Conservation (phyloP, 1,284 basidiomycete genomes). For the Pseudomicrostroma phylloplanum region DNA sequence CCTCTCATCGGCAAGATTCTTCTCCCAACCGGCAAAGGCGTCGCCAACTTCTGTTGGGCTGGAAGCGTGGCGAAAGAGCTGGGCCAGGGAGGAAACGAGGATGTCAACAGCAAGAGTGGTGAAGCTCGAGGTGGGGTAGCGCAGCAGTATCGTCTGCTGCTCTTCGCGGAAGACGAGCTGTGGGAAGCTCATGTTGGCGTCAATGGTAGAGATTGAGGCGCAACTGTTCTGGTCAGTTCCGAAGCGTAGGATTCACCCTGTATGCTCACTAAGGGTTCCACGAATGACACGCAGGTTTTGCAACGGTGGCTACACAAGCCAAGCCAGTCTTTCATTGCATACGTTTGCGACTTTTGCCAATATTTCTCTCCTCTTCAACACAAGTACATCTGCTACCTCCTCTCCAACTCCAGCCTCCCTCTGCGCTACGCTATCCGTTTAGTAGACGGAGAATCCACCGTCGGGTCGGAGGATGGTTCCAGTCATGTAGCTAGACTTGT, state of each 20-base stretch:
- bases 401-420: too few relatives aligned
- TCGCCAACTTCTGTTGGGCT: conserved; percentile 35
- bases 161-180: conserved; percentile 33
- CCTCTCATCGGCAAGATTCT: conserved; percentile 23
- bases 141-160: conserved; percentile 17
- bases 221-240: too few relatives aligned
- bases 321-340: too few relatives aligned
- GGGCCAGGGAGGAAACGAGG: not conserved
- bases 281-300: too few relatives aligned
- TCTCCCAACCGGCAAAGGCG: conserved; percentile 16
- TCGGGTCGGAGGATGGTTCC: conserved; percentile 31
- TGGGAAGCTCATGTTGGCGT: conserved; percentile 20
- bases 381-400: too few relatives aligned
- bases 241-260: too few relatives aligned
- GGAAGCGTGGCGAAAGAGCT: conserved; percentile 13
- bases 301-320: too few relatives aligned
- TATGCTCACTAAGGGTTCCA: too few relatives aligned
- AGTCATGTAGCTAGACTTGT: conserved; percentile 48
- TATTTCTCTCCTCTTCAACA: too few relatives aligned
- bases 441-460: conserved; percentile 49
- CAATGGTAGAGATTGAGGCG: conserved; percentile 6
- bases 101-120: too few relatives aligned
- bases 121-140: too few relatives aligned
- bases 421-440: conserved; percentile 12
- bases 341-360: too few relatives aligned